phyloP scores from a whole-genome alignment of 73 alveolate species.

The Tetrahymena malaccensis region DNA sequence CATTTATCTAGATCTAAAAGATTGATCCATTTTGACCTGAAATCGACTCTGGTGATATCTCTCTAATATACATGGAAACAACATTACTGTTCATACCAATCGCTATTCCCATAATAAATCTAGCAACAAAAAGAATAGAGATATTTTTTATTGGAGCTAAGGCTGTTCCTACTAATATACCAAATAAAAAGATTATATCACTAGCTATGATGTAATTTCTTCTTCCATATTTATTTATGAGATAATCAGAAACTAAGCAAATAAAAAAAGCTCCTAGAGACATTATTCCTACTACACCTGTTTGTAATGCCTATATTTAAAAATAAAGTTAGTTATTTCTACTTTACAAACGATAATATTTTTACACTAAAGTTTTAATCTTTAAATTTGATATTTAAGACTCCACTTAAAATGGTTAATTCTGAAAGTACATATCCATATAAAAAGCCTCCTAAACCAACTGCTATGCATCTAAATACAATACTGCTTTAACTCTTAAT shows the following conservation, averaged over 20 bases:
- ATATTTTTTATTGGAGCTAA: neutral
- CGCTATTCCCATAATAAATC: neutral
- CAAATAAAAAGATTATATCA: neutral
- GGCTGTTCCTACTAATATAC: neutral
- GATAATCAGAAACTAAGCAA: neutral
- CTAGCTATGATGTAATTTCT: neutral
- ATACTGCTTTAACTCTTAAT: neutral
- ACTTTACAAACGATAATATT: no score
- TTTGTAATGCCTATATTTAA: neutral
- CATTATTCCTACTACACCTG: neutral
- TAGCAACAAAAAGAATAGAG: neutral
- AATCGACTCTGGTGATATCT: neutral
- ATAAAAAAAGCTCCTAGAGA: neutral
- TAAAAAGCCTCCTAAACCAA: neutral
- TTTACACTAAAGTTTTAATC: neutral
- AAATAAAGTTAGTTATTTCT: no score
- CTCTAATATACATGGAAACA: neutral
- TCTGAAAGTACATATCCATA: neutral
- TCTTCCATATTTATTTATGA: neutral
- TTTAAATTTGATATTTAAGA: neutral
- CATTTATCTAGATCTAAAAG: neutral
- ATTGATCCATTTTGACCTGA: neutral
- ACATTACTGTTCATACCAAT: neutral
- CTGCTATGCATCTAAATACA: neutral
- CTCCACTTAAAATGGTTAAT: neutral